Evolutionary conservation across 768 basidiomycete genomes (phyloP).

Genomic region (Gymnopilus junonius): DNA sequence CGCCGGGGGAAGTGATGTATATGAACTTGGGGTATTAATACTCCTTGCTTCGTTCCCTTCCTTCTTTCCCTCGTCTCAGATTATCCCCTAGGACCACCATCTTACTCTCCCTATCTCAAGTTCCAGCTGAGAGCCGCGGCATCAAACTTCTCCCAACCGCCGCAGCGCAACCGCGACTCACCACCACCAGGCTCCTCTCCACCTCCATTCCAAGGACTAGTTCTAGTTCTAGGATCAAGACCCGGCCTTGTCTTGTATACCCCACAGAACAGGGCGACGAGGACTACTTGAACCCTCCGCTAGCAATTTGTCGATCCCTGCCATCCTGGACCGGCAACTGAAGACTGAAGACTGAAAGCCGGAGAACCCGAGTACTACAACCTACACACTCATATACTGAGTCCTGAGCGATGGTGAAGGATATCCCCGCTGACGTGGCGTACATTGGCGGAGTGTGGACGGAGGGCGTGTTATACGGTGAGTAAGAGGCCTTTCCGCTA

Average conservation of each 20-base stretch:
- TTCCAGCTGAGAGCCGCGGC: not conserved
- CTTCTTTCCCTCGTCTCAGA: not conserved
- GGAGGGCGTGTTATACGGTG: slow-evolving; percentile 33
- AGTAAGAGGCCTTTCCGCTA: not conserved
- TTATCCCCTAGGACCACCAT: too few relatives aligned
- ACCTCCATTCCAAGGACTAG: too few relatives aligned
- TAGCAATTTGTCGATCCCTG: too few relatives aligned
- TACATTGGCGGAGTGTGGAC: slow-evolving; percentile 36
- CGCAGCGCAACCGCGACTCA: too few relatives aligned
- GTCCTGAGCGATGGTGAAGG: slow-evolving; percentile 29
- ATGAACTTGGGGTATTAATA: not conserved
- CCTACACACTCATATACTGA: not conserved
- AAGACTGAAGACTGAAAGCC: too few relatives aligned
- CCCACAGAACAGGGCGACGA: too few relatives aligned
- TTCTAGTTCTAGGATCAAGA: too few relatives aligned
- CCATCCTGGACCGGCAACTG: too few relatives aligned
- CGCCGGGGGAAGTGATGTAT: not conserved
- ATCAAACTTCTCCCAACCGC: not conserved
- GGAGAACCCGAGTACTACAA: not conserved
- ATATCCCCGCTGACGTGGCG: slow-evolving; percentile 32
- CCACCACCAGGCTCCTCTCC: too few relatives aligned
- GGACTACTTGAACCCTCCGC: too few relatives aligned
- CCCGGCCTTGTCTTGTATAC: too few relatives aligned
- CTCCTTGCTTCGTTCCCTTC: not conserved
- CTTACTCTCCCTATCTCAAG: not conserved